phyloP scores from a whole-genome alignment of 2,329 filamentous ascomycete species.

The Epichloe sp. region DNA sequence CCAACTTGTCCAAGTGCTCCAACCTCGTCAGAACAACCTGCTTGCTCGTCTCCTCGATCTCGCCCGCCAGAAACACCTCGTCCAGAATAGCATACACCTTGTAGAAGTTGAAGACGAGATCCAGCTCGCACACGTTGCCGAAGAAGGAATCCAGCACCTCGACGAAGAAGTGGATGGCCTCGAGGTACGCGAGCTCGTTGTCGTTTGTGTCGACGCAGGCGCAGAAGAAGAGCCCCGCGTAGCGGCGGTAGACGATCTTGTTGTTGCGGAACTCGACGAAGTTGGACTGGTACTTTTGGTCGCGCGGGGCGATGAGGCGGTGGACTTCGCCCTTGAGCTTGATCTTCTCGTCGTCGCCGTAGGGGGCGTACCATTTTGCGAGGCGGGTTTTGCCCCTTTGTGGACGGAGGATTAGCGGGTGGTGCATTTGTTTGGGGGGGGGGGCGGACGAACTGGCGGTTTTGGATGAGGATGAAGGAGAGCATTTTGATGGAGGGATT shows the following conservation, averaged over 20 bases:
- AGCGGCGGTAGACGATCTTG: slow-evolving; percentile 94
- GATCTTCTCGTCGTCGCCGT: slow-evolving; percentile 97
- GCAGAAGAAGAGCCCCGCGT: slow-evolving; percentile 97
- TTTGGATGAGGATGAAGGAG: slow-evolving; percentile 83
- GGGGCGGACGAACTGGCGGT: slow-evolving; percentile 52
- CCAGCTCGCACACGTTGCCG: slow-evolving; percentile 96
- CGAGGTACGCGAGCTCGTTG: slow-evolving; percentile 91
- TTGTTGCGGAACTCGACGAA: slow-evolving; percentile 94
- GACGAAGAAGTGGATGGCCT: slow-evolving; percentile 98
- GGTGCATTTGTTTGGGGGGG: no score
- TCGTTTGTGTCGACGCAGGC: slow-evolving; percentile 98
- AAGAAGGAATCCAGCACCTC: slow-evolving; percentile 98
- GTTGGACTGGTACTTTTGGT: slow-evolving; percentile 99
- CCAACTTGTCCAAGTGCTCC: slow-evolving; percentile 92
- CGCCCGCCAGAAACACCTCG: slow-evolving; percentile 92
- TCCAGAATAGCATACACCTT: slow-evolving; percentile 96
- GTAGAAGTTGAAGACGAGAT: slow-evolving; percentile 73
- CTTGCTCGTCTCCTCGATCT: slow-evolving; percentile 98
- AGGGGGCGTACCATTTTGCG: slow-evolving; percentile 98
- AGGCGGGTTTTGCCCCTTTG: slow-evolving; percentile 89
- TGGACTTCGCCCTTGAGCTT: slow-evolving; percentile 98
- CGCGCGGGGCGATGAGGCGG: slow-evolving; percentile 89
- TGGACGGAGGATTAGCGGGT: no score
- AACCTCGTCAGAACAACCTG: slow-evolving; percentile 89
- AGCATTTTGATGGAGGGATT: slow-evolving; percentile 34